These are phyloP conservation scores for Hypoxylon rubiginosum DNA, from an alignment of 2,329 filamentous ascomycete genomes.

Conservation along the genomic window DNA sequence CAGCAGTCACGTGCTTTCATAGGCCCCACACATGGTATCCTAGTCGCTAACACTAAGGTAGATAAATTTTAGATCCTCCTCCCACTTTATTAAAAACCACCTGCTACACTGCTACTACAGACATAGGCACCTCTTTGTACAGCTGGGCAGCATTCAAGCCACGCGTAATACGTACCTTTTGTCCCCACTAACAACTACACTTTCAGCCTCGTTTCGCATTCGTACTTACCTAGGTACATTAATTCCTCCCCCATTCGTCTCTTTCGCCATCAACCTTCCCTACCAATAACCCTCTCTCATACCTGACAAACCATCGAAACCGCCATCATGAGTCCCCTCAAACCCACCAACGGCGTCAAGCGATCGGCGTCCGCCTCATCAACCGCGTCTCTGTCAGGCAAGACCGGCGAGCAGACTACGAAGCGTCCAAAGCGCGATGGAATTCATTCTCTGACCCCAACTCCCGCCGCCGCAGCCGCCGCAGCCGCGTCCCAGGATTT, in stretches of 20 bases:
- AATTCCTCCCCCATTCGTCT: background rate
- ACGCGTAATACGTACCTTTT: too few species aligned
- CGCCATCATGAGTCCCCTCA: slow-evolving; percentile 71
- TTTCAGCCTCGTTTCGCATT: too few species aligned
- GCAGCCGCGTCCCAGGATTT: slow-evolving; percentile 74
- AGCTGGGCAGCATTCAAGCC: too few species aligned
- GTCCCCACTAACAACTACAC: too few species aligned
- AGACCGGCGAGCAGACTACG: slow-evolving; percentile 62
- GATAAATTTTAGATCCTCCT: too few species aligned
- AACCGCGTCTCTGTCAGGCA: slow-evolving; percentile 68
- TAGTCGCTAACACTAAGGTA: background rate
- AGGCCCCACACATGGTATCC: background rate
- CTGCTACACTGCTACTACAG: too few species aligned
- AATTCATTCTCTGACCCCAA: slow-evolving; percentile 43
- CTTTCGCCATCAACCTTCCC: slow-evolving; percentile 36
- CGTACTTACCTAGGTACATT: too few species aligned
- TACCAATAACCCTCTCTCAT: background rate
- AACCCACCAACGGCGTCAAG: slow-evolving; percentile 66
- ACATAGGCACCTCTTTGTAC: too few species aligned
- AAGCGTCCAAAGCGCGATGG: slow-evolving; percentile 72
- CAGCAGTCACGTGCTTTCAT: background rate
- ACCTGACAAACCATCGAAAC: slow-evolving; percentile 46
- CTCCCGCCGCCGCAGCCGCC: slow-evolving; percentile 54
- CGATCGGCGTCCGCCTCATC: slow-evolving; percentile 71
- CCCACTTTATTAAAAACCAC: too few species aligned